Base-by-base conservation (phyloP, 2,329 filamentous ascomycete genomes). In the Pseudopithomyces chartarum region DNA sequence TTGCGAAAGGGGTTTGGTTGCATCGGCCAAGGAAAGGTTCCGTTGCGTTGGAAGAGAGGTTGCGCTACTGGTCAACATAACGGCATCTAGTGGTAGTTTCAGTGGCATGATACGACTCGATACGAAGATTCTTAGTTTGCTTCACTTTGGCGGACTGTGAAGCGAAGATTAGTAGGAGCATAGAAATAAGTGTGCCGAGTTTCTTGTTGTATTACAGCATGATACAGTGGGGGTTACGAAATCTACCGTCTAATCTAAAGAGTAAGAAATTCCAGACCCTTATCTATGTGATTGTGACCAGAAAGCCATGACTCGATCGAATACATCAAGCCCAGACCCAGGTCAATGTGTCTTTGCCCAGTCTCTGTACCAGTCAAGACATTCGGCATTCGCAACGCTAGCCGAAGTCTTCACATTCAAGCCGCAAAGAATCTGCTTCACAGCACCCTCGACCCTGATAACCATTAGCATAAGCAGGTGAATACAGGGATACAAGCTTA, bases 351-450 rank as follows among this genome's bases (percentile, higher is more conserved):
- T 65, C 47, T 53, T 59, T 3, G 74, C 65, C 94, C 94, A 98
- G 32, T 83, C 78, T 62, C 86, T 84, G 76, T 97, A 98, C 90
- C 92, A 98, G 39, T 91, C 89, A 63, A 99, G 77, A 62, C 93
- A 92, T 64, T 89, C 90, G 1, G 90, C 88, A 74, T 98, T 98
- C 4, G 92, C 91, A n/a, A 98, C 93, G 69, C 91, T 96, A 0
- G 93, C 92, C 47, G 92, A 92, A 0, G 91, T 95, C 80, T 92
- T 93, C 62, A 97, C 87, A 51, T 91, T 86, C 76, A 93, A 80
- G 0, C 93, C 94, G 26, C 91, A 96, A 1, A 99, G 79, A 43
- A 98, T 97, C 77, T 97, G 93, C 81, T 98, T 98, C 6, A 98
- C 94, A 0, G 92, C 91, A 46, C 96, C 92, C 75, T 99, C 94